phyloP scores from a whole-genome alignment of 352 stramenopile genomes.

The Globisporangium carolinianum region DNA sequence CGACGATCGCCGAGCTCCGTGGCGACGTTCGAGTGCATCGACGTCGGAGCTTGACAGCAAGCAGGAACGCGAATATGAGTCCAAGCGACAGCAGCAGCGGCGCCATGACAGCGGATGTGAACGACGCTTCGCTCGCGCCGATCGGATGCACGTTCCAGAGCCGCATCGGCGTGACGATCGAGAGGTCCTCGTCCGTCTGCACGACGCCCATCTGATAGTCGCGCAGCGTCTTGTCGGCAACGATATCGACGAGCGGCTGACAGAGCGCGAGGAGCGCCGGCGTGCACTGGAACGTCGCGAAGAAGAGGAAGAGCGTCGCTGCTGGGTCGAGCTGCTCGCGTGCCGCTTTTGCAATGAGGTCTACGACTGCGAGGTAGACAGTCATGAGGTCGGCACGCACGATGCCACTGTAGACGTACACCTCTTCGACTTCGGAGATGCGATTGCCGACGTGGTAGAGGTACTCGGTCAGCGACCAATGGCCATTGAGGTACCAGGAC shows the following conservation, averaged over 20 bases:
- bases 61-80: background rate
- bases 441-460: constrained; percentile 13
- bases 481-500: constrained; percentile 26
- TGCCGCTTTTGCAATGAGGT: constrained; percentile 16
- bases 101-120: constrained; percentile 3
- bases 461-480: constrained; percentile 28
- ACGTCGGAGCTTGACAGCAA: background rate
- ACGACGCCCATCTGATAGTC: constrained; percentile 6
- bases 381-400: constrained; percentile 25
- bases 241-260: background rate
- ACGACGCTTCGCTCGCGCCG: background rate
- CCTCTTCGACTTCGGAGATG: constrained; percentile 17
- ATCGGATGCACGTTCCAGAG: constrained; percentile 8
- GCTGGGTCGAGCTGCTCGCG: constrained; percentile 25
- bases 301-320: constrained; percentile 18
- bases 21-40: background rate
- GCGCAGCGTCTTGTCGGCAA: constrained; percentile 5
- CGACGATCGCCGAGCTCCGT: background rate
- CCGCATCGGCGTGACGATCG: constrained; percentile 9
- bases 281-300: constrained; percentile 14
- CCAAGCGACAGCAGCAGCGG: constrained; percentile 5
- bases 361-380: constrained; percentile 21
- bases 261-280: constrained; percentile 2
- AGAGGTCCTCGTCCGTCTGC: background rate
- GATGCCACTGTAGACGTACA: constrained; percentile 25